Evolutionary conservation across 2,329 filamentous ascomycete species (phyloP), one percentile per base, ranked within the genome.

Genomic region (Berkeleyomyces basicola): DNA sequence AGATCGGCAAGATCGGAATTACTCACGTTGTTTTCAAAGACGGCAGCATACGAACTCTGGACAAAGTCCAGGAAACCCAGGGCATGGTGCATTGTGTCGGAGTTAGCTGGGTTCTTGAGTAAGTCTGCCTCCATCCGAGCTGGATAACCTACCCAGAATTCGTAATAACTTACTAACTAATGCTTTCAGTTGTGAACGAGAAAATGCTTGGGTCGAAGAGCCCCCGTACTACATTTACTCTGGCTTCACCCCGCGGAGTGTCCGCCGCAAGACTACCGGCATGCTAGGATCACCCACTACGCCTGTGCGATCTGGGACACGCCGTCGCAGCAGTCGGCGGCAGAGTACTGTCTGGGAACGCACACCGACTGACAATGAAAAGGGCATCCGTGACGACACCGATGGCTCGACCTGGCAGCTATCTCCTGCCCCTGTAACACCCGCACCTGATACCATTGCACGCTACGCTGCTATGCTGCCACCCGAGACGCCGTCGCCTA

Each of bases 11-110:
- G 70, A 76, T 89, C 64, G 87, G 85, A 4, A 88, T 95, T 68
- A 95, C 90, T 0, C 90, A 96, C 70, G 87, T 96, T 6, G 83
- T 96, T 5, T 96, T 85, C 77, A 96, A 95, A 72, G 90, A 95
- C 69, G 90, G 90, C 55, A 84, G 84, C 49, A 85, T 86, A 69
- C 79, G 85, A 36, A 95, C 90, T 0, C 74, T 96, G 67, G 86
- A 95, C 70, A 95, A 90, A 73, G 86, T 92, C 5, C 79, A 83
- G 63, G 81, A 86, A 68, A 84, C 82, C 46, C 79, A 81, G 11
- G 88, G 88, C 4, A 77, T 88, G 39, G 87, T 96, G 44, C 84
- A 88, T 68, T 95, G 90, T 73, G 89, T 96, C 62, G 90, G 90
- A 59, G 87, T 95, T 57, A 85, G 84, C 67, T 96, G 90, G 89